Percentiles rank a stretch among this genome's conserved stretches.
Conservation (phyloP, 73 alveolate genomes). For the Effrenium voratum region DNA sequence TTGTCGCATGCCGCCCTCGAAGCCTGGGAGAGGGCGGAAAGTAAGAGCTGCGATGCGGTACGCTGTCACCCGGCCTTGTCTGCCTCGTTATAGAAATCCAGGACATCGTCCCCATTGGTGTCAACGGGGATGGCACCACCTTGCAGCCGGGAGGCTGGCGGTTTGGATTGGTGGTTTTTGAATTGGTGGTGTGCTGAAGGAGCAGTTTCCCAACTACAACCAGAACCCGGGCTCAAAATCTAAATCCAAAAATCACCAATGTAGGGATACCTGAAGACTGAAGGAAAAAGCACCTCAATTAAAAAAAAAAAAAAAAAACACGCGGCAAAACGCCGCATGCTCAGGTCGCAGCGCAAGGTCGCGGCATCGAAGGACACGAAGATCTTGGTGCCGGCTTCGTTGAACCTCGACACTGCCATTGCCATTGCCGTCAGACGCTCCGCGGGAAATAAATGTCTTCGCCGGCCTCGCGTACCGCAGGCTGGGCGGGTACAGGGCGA, state of each 20-base stretch:
- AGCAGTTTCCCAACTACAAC: not conserved
- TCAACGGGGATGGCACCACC: conserved; percentile 78
- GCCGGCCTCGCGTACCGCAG: conserved; percentile 65
- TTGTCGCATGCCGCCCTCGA: conserved; percentile 70
- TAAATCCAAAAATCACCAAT: not conserved
- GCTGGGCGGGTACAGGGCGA: conserved; percentile 68
- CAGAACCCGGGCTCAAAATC: not conserved
- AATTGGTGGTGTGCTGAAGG: not conserved
- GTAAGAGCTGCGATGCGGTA: not conserved
- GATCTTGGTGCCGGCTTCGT: conserved; percentile 63
- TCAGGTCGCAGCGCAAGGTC: conserved; percentile 33
- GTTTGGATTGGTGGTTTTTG: too few species aligned
- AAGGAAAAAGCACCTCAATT: too few species aligned
- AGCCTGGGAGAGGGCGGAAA: conserved; percentile 7
- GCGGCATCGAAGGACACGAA: conserved; percentile 71
- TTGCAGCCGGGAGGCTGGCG: too few species aligned
- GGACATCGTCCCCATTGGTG: conserved; percentile 76
- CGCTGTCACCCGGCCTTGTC: conserved; percentile 54
- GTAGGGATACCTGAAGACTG: too few species aligned
- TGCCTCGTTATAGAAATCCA: conserved; percentile 76
- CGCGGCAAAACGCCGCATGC: too few species aligned
- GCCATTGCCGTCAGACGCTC: not conserved
- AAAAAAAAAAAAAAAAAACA: too few species aligned
- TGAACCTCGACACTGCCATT: conserved; percentile 17
- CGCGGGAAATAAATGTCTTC: not conserved